Evolutionary conservation across 495 filamentous ascomycete species (phyloP).

Genomic region (Amphirosellinia nigrospora): DNA sequence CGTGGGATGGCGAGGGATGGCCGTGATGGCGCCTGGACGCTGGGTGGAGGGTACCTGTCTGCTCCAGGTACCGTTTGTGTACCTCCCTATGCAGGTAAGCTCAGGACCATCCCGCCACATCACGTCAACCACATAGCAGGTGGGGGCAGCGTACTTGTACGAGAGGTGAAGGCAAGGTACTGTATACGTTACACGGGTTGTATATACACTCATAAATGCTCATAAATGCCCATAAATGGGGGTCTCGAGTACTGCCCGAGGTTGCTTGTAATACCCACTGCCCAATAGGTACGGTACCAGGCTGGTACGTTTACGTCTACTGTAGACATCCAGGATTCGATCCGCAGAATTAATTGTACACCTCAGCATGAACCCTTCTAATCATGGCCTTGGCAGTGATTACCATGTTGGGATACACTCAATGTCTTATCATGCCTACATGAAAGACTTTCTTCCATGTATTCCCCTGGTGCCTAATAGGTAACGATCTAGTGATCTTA

Average conservation of each 20-base stretch:
- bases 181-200: neutral
- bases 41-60: neutral
- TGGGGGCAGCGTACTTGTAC: neutral
- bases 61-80: neutral
- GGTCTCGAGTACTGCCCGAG: neutral
- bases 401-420: too few relatives aligned
- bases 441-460: neutral
- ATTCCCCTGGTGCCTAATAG: neutral
- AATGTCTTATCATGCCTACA: neutral
- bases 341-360: too few relatives aligned
- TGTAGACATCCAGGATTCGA: neutral
- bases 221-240: neutral
- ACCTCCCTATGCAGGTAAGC: conserved; percentile 6
- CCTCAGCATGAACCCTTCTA: neutral
- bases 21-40: neutral
- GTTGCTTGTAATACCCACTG: too few relatives aligned
- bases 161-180: neutral
- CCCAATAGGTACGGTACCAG: too few relatives aligned
- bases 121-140: neutral
- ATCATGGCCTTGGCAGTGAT: too few relatives aligned
- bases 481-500: neutral
- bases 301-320: too few relatives aligned
- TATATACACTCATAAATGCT: neutral
- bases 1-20: neutral
- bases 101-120: conserved; percentile 4